Conservation (phyloP, 2,329 filamentous ascomycete genomes). For the Colletotrichum agaves region DNA sequence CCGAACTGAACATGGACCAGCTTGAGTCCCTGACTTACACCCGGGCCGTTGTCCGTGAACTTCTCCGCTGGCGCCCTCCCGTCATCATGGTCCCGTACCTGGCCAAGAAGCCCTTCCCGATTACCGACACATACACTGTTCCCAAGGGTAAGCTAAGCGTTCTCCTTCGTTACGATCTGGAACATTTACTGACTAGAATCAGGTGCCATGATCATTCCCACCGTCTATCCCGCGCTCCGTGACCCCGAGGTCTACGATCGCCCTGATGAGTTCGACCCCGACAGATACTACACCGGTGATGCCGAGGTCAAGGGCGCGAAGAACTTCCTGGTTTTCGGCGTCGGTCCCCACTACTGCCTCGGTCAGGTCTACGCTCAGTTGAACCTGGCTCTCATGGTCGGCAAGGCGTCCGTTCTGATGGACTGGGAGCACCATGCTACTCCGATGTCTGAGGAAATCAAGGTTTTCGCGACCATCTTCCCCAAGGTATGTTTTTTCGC, state of each 20-base stretch:
- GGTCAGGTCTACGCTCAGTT: slow-evolving; percentile 92
- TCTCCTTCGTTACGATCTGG: not conserved
- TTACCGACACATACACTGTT: slow-evolving; percentile 88
- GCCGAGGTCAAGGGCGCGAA: slow-evolving; percentile 87
- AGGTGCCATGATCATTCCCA: slow-evolving; percentile 94
- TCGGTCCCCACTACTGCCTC: slow-evolving; percentile 95
- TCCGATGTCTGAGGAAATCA: slow-evolving; percentile 88
- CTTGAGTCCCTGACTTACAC: slow-evolving; percentile 92
- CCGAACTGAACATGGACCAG: slow-evolving; percentile 81
- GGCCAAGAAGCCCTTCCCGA: slow-evolving; percentile 94
- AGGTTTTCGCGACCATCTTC: slow-evolving; percentile 98
- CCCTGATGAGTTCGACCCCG: slow-evolving; percentile 88
- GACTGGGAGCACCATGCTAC: slow-evolving; percentile 94
- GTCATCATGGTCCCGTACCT: slow-evolving; percentile 97
- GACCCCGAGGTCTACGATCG: slow-evolving; percentile 93
- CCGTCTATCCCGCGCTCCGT: slow-evolving; percentile 88
- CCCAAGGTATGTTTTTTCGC: slow-evolving; percentile 75
- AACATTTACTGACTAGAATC: slow-evolving; percentile 7
- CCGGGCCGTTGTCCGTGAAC: slow-evolving; percentile 89
- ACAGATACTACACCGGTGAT: slow-evolving; percentile 89
- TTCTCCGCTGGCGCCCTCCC: slow-evolving; percentile 92
- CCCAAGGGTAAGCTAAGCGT: slow-evolving; percentile 73
- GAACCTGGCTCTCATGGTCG: slow-evolving; percentile 89
- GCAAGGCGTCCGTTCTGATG: slow-evolving; percentile 86
- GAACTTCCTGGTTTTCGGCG: slow-evolving; percentile 97